Evolutionary conservation across 768 basidiomycete species (phyloP).

Genomic region (Mycena alexandri): DNA sequence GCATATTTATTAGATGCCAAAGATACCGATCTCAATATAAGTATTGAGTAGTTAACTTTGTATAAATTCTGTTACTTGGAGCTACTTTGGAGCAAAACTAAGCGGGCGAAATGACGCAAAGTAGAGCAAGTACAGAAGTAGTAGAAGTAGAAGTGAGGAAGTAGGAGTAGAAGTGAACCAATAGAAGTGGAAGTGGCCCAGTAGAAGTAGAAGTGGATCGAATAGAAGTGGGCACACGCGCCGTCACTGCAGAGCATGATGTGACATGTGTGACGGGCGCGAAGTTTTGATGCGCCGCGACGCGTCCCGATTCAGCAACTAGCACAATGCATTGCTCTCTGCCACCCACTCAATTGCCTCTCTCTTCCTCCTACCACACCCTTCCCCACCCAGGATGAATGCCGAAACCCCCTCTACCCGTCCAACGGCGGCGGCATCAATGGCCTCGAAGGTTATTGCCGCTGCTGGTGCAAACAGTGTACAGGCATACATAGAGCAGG

Average conservation of each 20-base stretch:
- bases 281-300: conserved; percentile 1
- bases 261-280: not conserved
- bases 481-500: conserved; percentile 4
- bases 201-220: too few species aligned
- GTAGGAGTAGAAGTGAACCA: not conserved
- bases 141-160: too few species aligned
- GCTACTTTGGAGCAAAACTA: too few species aligned
- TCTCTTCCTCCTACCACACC: not conserved
- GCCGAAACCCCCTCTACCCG: not conserved
- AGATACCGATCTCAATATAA: too few species aligned
- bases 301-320: conserved; percentile 2
- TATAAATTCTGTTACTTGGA: too few species aligned
- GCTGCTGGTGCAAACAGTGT: not conserved
- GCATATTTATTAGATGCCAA: too few species aligned
- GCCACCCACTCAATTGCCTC: not conserved
- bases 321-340: not conserved
- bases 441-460: not conserved
- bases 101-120: too few species aligned
- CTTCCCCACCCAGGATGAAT: not conserved
- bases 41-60: too few species aligned
- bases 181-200: conserved; percentile 7
- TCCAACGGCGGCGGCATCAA: not conserved
- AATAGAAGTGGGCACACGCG: too few species aligned
- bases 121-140: not conserved
- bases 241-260: not conserved